phyloP scores from a whole-genome alignment of 208 protist genomes.

The Balamuthia mandrillaris region DNA sequence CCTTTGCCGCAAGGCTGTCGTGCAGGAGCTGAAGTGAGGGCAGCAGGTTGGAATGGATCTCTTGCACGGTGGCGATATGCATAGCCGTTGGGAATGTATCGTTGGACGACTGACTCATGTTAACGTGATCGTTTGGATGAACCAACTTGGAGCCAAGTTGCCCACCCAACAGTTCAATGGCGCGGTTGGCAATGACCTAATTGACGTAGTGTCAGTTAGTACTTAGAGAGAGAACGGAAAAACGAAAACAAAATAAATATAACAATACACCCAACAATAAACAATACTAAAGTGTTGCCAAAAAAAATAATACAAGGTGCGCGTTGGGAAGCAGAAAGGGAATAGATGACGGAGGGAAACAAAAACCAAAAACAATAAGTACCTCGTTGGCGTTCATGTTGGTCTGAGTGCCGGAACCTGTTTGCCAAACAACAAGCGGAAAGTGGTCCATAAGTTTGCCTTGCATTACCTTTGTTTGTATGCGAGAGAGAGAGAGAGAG shows the following conservation, averaged over 20 bases:
- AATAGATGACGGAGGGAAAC: too few species aligned
- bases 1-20: slow-evolving; percentile 64
- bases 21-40: slow-evolving; percentile 61
- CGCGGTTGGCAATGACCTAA: slow-evolving; percentile 78
- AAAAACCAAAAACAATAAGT: too few species aligned
- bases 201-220: background rate
- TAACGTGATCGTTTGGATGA: slow-evolving; percentile 91
- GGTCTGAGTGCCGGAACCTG: slow-evolving; percentile 83
- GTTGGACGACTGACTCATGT: slow-evolving; percentile 82
- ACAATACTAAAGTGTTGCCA: too few species aligned
- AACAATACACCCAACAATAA: too few species aligned
- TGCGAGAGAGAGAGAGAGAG: background rate
- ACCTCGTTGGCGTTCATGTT: slow-evolving; percentile 94
- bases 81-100: slow-evolving; percentile 82
- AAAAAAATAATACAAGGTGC: too few species aligned
- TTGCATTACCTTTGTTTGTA: slow-evolving; percentile 33
- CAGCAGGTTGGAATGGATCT: slow-evolving; percentile 63
- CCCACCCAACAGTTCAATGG: slow-evolving; percentile 78
- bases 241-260: too few species aligned
- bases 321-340: too few species aligned
- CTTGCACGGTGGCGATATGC: slow-evolving; percentile 71
- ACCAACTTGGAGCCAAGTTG: slow-evolving; percentile 77
- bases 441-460: slow-evolving; percentile 73
- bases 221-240: too few species aligned
- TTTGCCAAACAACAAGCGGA: slow-evolving; percentile 77